Percentiles rank a stretch among this genome's conserved stretches.
phyloP scores from a whole-genome alignment of 495 filamentous ascomycete genomes.

The Aspergillus steynii region DNA sequence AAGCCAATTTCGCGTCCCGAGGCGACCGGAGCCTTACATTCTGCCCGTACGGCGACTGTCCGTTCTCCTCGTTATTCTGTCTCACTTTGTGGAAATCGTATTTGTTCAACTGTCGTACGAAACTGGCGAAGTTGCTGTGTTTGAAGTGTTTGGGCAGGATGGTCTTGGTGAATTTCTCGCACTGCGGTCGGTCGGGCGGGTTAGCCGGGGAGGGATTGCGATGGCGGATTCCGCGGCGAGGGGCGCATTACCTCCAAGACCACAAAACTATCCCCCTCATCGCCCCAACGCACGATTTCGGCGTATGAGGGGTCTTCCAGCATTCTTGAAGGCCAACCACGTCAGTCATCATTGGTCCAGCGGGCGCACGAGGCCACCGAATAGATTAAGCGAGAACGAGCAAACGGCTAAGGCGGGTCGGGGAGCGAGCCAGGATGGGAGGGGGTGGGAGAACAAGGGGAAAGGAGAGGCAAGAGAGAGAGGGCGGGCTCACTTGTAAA shows the following conservation, averaged over 20 bases:
- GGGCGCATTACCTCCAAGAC: constrained; percentile 78
- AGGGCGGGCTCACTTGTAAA: constrained; percentile 80
- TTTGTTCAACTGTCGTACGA: constrained; percentile 98
- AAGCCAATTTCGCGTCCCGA: constrained; percentile 1
- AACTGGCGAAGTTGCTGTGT: constrained; percentile 99
- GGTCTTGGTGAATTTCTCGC: constrained; percentile 96
- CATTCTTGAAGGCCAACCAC: constrained; percentile 63
- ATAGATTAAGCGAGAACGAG: neutral
- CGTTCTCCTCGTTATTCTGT: constrained; percentile 92
- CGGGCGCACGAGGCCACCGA: neutral
- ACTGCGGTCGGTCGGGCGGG: constrained; percentile 50
- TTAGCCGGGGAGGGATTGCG: constrained; percentile 11
- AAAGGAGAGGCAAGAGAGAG: constrained; percentile 14
- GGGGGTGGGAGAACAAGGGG: constrained; percentile 18
- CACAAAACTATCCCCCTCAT: constrained; percentile 93
- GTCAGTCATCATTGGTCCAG: neutral
- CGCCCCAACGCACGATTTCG: constrained; percentile 91
- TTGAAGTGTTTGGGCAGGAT: constrained; percentile 99
- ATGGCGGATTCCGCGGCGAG: constrained; percentile 1
- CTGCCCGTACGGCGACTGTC: constrained; percentile 85
- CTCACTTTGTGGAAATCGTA: constrained; percentile 99
- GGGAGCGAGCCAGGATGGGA: constrained; percentile 13
- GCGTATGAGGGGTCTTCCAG: constrained; percentile 93
- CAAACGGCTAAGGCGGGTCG: constrained; percentile 9
- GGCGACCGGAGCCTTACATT: constrained; percentile 62